Evolutionary conservation across 2,329 filamentous ascomycete genomes (phyloP).

Genomic region (Xylariaceae sp.): DNA sequence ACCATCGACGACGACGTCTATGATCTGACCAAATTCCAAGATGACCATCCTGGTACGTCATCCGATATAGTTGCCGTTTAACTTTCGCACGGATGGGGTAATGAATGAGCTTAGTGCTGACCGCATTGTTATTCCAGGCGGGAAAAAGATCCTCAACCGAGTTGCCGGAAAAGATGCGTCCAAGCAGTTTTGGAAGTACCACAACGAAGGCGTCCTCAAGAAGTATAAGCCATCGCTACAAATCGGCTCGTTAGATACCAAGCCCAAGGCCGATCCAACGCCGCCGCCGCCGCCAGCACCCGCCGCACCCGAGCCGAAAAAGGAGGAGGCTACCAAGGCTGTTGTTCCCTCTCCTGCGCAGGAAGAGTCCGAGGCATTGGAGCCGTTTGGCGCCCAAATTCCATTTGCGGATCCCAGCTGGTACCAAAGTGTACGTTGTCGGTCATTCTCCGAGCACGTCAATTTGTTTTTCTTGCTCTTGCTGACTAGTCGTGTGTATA

Average conservation of each 20-base stretch:
- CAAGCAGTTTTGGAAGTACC: constrained; percentile 73
- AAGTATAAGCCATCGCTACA: constrained; percentile 79
- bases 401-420: constrained; percentile 91
- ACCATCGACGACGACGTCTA: constrained; percentile 95
- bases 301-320: constrained; percentile 44
- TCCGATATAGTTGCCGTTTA: constrained; percentile 2
- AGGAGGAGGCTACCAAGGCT: constrained; percentile 41
- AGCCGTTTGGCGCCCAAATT: constrained; percentile 82
- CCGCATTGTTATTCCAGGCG: constrained; percentile 43
- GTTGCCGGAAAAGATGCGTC: constrained; percentile 69
- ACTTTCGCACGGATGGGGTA: constrained; percentile 1
- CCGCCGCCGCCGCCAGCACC: constrained; percentile 55
- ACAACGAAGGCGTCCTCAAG: constrained; percentile 85
- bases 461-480: neutral
- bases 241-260: constrained; percentile 86
- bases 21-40: constrained; percentile 86
- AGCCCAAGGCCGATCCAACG: constrained; percentile 70
- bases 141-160: constrained; percentile 66
- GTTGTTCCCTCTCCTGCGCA: constrained; percentile 37
- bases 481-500: constrained; percentile 11
- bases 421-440: constrained; percentile 81
- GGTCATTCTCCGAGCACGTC: constrained; percentile 8
- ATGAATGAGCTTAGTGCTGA: constrained; percentile 5
- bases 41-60: constrained; percentile 75
- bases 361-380: constrained; percentile 72